Percentiles rank a stretch among this genome's conserved stretches.
Evolutionary conservation across 2,329 filamentous ascomycete genomes (phyloP).

Genomic region (Neonectria sp.): DNA sequence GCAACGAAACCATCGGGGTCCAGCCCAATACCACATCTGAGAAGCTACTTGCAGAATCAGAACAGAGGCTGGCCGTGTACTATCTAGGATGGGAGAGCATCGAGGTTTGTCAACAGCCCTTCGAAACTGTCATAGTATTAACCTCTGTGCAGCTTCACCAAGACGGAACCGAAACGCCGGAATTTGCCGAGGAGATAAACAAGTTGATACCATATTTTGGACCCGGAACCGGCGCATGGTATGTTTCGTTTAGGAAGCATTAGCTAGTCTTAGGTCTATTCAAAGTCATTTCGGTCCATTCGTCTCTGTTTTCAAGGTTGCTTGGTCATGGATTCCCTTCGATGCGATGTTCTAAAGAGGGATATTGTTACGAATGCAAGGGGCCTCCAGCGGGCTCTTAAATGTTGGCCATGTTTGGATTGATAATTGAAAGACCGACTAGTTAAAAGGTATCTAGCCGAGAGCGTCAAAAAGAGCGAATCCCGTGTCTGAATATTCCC

Average conservation of each 20-base stretch:
- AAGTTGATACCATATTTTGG: conserved; percentile 34
- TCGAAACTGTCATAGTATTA: background rate
- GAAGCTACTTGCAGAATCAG: background rate
- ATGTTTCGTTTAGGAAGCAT: conserved; percentile 32
- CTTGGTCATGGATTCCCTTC: background rate
- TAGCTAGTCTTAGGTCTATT: background rate
- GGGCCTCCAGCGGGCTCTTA: background rate
- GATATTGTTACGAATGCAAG: no score
- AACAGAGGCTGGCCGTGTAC: conserved; percentile 34
- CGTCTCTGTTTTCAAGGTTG: no score
- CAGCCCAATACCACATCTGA: background rate
- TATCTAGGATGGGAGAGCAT: conserved; percentile 43
- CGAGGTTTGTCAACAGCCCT: conserved; percentile 25
- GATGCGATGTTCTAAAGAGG: no score
- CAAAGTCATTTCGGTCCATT: background rate
- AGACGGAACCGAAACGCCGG: conserved; percentile 26
- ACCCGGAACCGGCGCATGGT: conserved; percentile 38
- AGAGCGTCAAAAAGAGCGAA: background rate
- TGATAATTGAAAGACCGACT: background rate
- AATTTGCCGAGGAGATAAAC: conserved; percentile 38
- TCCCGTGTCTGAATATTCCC: no score
- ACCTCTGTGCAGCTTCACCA: conserved; percentile 33
- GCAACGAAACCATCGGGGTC: conserved; percentile 29
- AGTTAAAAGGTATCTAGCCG: background rate
- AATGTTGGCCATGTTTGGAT: background rate